Base-by-base conservation (phyloP, 441 rosid species). In the Adansonia gregorii region DNA sequence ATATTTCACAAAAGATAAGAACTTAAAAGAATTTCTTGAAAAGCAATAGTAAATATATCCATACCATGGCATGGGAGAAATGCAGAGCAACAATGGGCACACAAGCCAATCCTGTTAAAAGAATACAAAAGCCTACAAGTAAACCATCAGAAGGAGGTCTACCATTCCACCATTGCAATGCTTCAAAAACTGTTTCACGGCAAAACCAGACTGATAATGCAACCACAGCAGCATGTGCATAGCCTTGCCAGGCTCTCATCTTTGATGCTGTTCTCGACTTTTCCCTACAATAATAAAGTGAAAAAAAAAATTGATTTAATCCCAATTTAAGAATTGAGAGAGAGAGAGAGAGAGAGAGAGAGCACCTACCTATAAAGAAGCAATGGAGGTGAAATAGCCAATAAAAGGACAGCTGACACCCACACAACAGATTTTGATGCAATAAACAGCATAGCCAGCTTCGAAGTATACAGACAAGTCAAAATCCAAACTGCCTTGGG, bases 211-310 rank as follows among this genome's bases (percentile, higher is more conserved):
- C 94, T n/a, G 98, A 90, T 67, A 94, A 64, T 67, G 94, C 88
- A 85, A 96, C 94, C 82, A 96, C 94, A 74, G 80, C 68, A 51
- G 94, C 94, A 84, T 96, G 99, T 17, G 81, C 86, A 87, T 94
- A 96, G 83, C 98, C 99, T 87, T 96, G 98, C 98, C 98, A 94
- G 79, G 89, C 86, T 88, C 90, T 96, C 98, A 96, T 96, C 87
- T 89, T 96, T 72, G 94, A 88, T 76, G 87, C 90, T 73, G 93
- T 82, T 83, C 92, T 89, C 9, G 94, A 81, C 86, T 89, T 93
- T 74, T 93, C 94, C 89, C 99, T 93, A 87, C 82, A 87, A 78
- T 54, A 9, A 79, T 68, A 66, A 78, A 27, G 76, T 17, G 54
- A 74, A 59, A 8, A 67, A 65, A 46, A 10, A 35, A 72, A 70